Conservation (phyloP, 2,329 filamentous ascomycete genomes). For the Cercospora zeina region DNA sequence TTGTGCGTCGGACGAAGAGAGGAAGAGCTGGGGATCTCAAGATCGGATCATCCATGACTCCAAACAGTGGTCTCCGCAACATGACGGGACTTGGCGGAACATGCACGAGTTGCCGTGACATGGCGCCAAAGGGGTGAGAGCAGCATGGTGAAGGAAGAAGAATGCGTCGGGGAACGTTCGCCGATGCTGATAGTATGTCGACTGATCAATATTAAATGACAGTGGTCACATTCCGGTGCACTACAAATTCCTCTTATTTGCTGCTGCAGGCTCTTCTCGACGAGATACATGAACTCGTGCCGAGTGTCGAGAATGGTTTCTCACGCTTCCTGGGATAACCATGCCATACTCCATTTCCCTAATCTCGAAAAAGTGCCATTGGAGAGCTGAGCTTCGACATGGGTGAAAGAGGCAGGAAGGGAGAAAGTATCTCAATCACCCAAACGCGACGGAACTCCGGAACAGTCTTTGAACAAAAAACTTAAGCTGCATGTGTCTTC, state of each 20-base stretch:
- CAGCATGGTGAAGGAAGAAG: neutral
- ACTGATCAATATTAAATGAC: neutral
- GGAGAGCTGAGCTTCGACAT: neutral
- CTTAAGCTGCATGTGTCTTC: neutral
- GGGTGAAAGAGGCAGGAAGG: neutral
- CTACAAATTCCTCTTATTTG: too few species aligned
- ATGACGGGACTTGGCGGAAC: neutral
- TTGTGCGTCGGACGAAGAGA: conserved; percentile 9
- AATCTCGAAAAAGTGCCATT: neutral
- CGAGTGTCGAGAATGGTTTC: neutral
- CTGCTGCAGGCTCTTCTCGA: too few species aligned
- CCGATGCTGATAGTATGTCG: neutral
- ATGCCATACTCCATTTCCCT: neutral
- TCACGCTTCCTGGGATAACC: neutral
- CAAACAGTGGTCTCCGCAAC: conserved; percentile 6
- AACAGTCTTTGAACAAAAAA: neutral
- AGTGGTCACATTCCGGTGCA: neutral
- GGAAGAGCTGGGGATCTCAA: conserved; percentile 23
- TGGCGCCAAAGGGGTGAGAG: neutral
- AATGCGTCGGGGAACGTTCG: neutral
- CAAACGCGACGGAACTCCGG: neutral
- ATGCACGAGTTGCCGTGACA: neutral
- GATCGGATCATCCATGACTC: conserved; percentile 20
- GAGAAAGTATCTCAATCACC: neutral
- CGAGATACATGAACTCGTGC: too few species aligned